Evolutionary conservation across 2,329 filamentous ascomycete species (phyloP), one percentile per base, ranked within the genome.

Genomic region (Sarocladium oryzae): DNA sequence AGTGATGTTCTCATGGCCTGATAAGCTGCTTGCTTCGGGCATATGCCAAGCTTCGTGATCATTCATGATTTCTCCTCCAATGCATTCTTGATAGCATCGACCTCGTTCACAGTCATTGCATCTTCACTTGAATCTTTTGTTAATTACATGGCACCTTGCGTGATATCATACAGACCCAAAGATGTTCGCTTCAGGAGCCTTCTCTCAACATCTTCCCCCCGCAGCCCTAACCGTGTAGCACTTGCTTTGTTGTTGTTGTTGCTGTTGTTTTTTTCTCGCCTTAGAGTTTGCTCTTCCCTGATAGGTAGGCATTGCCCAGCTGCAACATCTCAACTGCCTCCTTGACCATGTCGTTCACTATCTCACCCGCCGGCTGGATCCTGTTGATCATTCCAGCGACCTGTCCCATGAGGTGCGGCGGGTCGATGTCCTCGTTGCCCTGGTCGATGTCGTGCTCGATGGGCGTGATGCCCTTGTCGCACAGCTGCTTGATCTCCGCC

Each of bases 341-440:
- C 18, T 71, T 69, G 9, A 96, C 88, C 89, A 97, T 96, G 58
- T 95, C 89, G 54, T 84, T 79, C n/a, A 97, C 84, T 71, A 97
- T 96, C 56, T 85, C 78, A 43, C 74, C 79, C 0, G 92, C 92
- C 0, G 91, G 89, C 73, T 93, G 83, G 54, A 96, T 81, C 57
- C 85, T 82, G 30, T 72, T 68, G 52, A 96, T 88, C 1, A 84
- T 78, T 2, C 87, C 91, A 1, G 89, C 88, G 8, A 96, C 91
- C 71, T 96, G 89, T 1, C 92, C 92, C 92, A 96, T 96, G 62
- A 96, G 65, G 68, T 92, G 90, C 11, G 92, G 92, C 52, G 87
- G 74, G 62, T 96, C 92, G 11, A 95, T 73, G 15, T 49, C 46
- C 36, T 96, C 89, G 51, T 84, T 85, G 1, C 86, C 87, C 51